Base-by-base conservation (phyloP, 164 flowering plant genomes). In the Sextonia rubra region DNA sequence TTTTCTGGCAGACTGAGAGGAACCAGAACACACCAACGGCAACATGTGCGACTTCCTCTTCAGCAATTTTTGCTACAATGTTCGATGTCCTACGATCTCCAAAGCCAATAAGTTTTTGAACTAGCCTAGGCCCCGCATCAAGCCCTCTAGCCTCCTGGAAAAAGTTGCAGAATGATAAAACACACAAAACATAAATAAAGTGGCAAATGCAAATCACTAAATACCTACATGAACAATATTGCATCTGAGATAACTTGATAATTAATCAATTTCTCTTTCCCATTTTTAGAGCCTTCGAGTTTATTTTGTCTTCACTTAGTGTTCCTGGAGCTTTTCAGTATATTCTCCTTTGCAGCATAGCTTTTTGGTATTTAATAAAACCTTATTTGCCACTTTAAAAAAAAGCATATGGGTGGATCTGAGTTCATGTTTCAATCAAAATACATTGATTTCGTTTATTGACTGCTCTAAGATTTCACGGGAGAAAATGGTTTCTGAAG, bases 31-130 rank as follows among this genome's bases (percentile, higher is more conserved):
- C 87, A 66, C 99, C 99, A 76, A 92, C 94, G 24, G 97, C 97
- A 25, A 94, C 99, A 81, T 94, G 99, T 70, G 97, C 95, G 77
- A 91, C 87, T 85, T 94, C 99, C 81, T 94, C 99, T 65, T 92
- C 91, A 61, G 96, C 95, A 80, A 94, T 94, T 78, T 74, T 86
- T 48, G 87, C 90, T 60, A 94, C 97, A 72, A 94, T 85, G 18
- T 79, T 80, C 6, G 97, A 89, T 55, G 99, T 88, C 78, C 89
- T 82, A 23, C 47, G 44, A 80, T 94, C 98, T 72, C 98, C 97
- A 82, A 87, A 92, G n/a, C 98, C 98, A 60, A 91, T 74, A 78
- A 92, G 74, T 62, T 87, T 94, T 64, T 90, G 83, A 64, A 92
- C 96, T 15, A 94, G 84, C 24, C 99, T 85, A 22, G 97, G 99